Evolutionary conservation across 2,329 filamentous ascomycete genomes (phyloP).

Genomic region (Xylariaceae sp.): DNA sequence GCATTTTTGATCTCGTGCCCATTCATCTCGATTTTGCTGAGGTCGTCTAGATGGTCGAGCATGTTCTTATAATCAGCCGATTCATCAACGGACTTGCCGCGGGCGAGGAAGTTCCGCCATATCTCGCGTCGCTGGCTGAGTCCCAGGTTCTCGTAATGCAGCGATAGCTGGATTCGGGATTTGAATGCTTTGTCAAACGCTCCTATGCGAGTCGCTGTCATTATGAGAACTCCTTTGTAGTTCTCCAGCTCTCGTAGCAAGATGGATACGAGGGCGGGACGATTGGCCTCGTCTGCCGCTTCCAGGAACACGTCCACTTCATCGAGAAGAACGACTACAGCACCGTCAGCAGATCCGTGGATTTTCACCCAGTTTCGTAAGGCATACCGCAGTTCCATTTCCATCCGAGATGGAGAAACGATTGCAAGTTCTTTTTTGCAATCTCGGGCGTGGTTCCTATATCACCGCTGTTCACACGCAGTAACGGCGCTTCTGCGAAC

Average conservation of each 20-base stretch:
- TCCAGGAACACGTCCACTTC: conserved; percentile 13
- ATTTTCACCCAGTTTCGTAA: neutral
- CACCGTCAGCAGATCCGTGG: neutral
- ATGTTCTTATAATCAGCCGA: conserved; percentile 4
- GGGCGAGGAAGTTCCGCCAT: conserved; percentile 14
- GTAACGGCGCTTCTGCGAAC: conserved; percentile 7
- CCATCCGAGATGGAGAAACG: conserved; percentile 5
- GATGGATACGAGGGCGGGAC: conserved; percentile 9
- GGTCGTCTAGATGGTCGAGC: conserved; percentile 1
- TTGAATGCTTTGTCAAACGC: conserved; percentile 18
- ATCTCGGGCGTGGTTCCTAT: conserved; percentile 9
- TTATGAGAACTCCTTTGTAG: conserved; percentile 14
- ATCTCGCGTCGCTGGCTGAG: conserved; percentile 5
- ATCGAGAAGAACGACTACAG: conserved; percentile 7
- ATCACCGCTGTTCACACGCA: conserved; percentile 8
- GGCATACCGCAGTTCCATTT: conserved; percentile 1
- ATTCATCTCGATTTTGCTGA: conserved; percentile 10
- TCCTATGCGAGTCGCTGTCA: conserved; percentile 14
- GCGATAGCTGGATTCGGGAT: conserved; percentile 15
- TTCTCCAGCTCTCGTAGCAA: conserved; percentile 15
- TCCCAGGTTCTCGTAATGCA: conserved; percentile 10
- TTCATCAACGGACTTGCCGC: neutral
- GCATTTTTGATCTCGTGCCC: conserved; percentile 14
- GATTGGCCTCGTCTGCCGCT: conserved; percentile 1
- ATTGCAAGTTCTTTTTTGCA: conserved; percentile 7